Evolutionary conservation across 2,329 filamentous ascomycete species (phyloP).

Genomic region (Akanthomyces muscarius): DNA sequence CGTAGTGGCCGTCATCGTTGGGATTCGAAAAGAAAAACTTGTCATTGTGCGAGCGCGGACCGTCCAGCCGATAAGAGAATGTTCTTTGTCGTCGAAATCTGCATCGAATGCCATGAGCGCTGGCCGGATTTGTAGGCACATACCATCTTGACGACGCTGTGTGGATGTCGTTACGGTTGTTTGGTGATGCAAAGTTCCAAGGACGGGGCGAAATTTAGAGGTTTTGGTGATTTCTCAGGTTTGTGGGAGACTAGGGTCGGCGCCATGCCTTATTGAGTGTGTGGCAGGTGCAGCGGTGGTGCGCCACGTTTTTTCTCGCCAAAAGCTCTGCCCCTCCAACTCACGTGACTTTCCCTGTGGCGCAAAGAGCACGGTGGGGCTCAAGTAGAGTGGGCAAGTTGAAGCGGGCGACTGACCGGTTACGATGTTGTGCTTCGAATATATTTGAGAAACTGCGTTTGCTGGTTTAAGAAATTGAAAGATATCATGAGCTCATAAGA

Average conservation of each 20-base stretch:
- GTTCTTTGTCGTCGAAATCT: constrained; percentile 14
- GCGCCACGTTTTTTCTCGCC: constrained; percentile 5
- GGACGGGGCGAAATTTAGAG: constrained; percentile 35
- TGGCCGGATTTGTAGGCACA: constrained; percentile 24
- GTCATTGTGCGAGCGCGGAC: constrained; percentile 30
- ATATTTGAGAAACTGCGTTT: background rate
- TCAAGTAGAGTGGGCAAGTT: background rate
- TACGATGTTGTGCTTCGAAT: background rate
- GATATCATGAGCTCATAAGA: too few species aligned
- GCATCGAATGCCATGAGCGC: constrained; percentile 13
- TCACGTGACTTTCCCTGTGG: constrained; percentile 12
- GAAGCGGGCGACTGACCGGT: background rate
- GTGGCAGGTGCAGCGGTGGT: constrained; percentile 23
- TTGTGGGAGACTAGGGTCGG: constrained; percentile 43
- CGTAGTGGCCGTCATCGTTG: background rate
- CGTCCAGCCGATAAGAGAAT: constrained; percentile 19
- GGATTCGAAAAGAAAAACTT: constrained; percentile 21
- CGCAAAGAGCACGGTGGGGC: background rate
- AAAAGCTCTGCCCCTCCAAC: constrained; percentile 9
- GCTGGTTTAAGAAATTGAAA: background rate
- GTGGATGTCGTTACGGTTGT: constrained; percentile 39
- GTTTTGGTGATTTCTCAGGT: constrained; percentile 42
- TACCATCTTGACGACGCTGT: constrained; percentile 49
- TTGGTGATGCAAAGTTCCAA: constrained; percentile 40
- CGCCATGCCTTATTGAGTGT: constrained; percentile 31